Evolutionary conservation across 2,329 filamentous ascomycete genomes (phyloP).

Genomic region (Hypoxylon sp.): DNA sequence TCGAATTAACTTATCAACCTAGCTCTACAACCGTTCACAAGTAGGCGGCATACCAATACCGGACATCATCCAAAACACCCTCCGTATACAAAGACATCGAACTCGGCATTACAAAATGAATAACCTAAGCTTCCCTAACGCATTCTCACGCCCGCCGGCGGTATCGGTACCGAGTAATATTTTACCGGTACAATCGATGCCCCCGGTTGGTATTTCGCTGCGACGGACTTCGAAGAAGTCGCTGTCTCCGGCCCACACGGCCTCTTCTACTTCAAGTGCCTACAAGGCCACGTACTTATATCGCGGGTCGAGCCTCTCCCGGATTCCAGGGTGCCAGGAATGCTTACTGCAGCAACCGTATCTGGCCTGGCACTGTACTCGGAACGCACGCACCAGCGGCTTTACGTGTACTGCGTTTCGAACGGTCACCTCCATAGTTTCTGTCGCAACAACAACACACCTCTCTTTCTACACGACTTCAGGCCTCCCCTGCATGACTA

Average conservation of each 20-base stretch:
- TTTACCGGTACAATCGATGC: constrained; percentile 29
- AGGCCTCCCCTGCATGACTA: constrained; percentile 14
- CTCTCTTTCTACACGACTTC: constrained; percentile 14
- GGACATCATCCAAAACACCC: constrained; percentile 15
- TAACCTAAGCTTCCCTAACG: no score
- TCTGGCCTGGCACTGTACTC: constrained; percentile 27
- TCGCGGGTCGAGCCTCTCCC: constrained; percentile 31
- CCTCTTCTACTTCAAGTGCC: constrained; percentile 31
- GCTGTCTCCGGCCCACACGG: constrained; percentile 30
- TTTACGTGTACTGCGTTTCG: constrained; percentile 34
- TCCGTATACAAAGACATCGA: constrained; percentile 11
- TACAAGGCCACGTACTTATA: constrained; percentile 23
- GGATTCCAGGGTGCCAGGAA: constrained; percentile 11
- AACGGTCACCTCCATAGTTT: constrained; percentile 25
- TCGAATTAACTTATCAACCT: constrained; percentile 12
- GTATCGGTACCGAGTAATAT: constrained; percentile 24
- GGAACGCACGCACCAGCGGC: not conserved
- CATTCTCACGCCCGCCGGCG: constrained; percentile 16
- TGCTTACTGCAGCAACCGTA: constrained; percentile 28
- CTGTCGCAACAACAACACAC: constrained; percentile 10
- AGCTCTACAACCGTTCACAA: constrained; percentile 11
- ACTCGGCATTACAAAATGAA: constrained; percentile 18
- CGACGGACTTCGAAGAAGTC: constrained; percentile 24
- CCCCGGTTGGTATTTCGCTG: constrained; percentile 31
- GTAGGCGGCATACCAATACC: constrained; percentile 6